These are phyloP conservation scores for Lecanosticta acicola DNA, from an alignment of 2,329 filamentous ascomycete species.

Conservation along the genomic window DNA sequence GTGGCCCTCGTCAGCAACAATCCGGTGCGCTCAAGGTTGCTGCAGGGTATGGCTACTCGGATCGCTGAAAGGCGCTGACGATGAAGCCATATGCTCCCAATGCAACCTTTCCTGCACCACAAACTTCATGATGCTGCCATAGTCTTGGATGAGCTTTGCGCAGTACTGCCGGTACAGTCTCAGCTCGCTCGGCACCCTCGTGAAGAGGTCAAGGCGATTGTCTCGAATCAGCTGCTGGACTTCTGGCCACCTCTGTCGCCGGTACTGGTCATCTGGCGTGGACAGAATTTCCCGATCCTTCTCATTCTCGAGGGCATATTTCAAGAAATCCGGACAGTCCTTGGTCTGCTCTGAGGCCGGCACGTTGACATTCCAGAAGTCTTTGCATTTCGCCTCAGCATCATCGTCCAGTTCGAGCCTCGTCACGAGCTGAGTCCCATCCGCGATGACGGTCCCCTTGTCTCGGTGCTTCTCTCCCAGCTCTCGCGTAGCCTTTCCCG, in stretches of 20 bases:
- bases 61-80: neutral
- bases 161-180: slow-evolving; percentile 71
- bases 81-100: slow-evolving; percentile 51
- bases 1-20: neutral
- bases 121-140: slow-evolving; percentile 75
- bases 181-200: slow-evolving; percentile 69
- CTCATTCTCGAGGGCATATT: slow-evolving; percentile 44
- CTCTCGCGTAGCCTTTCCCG: no score
- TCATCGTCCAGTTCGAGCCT: neutral
- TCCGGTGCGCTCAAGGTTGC: neutral
- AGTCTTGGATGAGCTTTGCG: slow-evolving; percentile 55
- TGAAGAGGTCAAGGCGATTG: slow-evolving; percentile 71
- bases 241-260: slow-evolving; percentile 60
- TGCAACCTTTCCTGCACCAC: slow-evolving; percentile 63
- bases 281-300: slow-evolving; percentile 68
- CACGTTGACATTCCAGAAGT: slow-evolving; percentile 83
- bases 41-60: neutral
- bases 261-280: slow-evolving; percentile 63
- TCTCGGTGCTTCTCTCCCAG: neutral
- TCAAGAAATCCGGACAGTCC: slow-evolving; percentile 68
- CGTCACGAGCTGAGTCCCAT: neutral
- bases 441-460: neutral
- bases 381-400: neutral
- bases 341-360: slow-evolving; percentile 55
- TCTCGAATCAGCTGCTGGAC: slow-evolving; percentile 57